These are phyloP conservation scores for Saururus chinensis DNA, from an alignment of 164 flowering plant genomes.

Conservation along the genomic window DNA sequence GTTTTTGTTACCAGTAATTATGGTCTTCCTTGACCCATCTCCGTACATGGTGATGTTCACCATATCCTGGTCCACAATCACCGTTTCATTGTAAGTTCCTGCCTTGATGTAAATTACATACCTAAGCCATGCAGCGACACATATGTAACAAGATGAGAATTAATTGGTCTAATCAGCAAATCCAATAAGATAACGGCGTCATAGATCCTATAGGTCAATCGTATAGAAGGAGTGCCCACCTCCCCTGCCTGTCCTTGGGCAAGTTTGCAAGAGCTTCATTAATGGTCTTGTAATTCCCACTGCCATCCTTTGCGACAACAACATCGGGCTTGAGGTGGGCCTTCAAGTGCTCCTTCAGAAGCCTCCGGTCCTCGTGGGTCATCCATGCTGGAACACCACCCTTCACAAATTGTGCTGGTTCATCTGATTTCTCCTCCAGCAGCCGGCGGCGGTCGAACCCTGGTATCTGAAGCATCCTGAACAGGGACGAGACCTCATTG, in stretches of 20 bases:
- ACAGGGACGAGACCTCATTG: constrained; percentile 11
- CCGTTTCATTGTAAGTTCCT: constrained; percentile 60
- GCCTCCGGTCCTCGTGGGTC: constrained; percentile 30
- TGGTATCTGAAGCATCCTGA: constrained; percentile 12
- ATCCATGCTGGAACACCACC: constrained; percentile 49
- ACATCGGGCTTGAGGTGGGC: constrained; percentile 33
- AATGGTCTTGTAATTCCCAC: constrained; percentile 53
- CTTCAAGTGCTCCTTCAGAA: constrained; percentile 16
- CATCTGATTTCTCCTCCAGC: constrained; percentile 4
- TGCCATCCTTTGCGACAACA: constrained; percentile 76
- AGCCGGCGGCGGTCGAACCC: constrained; percentile 11
- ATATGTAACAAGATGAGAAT: too few relatives aligned
- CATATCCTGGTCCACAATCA: constrained; percentile 44
- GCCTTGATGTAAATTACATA: constrained; percentile 55
- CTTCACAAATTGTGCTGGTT: constrained; percentile 9
- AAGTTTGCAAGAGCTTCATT: constrained; percentile 39
- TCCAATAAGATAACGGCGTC: neutral
- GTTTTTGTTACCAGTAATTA: constrained; percentile 61
- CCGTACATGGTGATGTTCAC: constrained; percentile 62
- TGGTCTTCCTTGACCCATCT: constrained; percentile 68
- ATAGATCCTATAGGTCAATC: neutral
- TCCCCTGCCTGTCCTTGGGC: constrained; percentile 18
- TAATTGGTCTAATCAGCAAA: too few relatives aligned
- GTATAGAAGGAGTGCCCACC: neutral
- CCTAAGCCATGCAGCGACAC: constrained; percentile 28